A percentile compares a stretch with the other conserved stretches of the same genome.
Evolutionary conservation across 2,329 filamentous ascomycete species (phyloP).

Genomic region (Tolypocladium album): DNA sequence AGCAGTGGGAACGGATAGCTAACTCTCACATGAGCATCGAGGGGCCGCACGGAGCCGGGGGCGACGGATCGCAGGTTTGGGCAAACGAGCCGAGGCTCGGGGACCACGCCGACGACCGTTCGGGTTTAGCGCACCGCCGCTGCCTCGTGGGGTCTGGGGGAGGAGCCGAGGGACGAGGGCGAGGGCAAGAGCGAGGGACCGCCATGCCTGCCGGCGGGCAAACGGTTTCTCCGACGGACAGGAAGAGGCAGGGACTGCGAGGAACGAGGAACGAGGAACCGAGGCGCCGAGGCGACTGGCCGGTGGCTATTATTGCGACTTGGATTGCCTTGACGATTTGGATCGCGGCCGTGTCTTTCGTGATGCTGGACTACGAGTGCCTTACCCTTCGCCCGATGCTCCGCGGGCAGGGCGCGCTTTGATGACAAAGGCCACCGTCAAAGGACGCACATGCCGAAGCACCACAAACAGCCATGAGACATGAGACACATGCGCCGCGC

Average conservation of each 20-base stretch:
- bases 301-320: too few species aligned
- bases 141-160: background rate
- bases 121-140: background rate
- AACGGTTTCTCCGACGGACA: background rate
- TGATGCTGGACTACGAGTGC: too few species aligned
- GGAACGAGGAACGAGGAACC: background rate
- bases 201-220: background rate
- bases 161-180: slow-evolving; percentile 3
- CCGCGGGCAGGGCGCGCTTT: background rate
- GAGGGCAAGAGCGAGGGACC: background rate
- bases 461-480: background rate
- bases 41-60: background rate
- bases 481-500: background rate
- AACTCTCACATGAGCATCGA: slow-evolving; percentile 1
- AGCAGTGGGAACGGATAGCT: background rate
- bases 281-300: background rate
- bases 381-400: background rate
- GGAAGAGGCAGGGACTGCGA: background rate
- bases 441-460: background rate
- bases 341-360: background rate
- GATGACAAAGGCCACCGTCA: background rate
- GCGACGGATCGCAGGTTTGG: background rate
- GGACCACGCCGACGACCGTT: background rate
- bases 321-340: background rate
- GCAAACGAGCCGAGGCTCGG: slow-evolving; percentile 2